Percentiles rank a stretch among this genome's conserved stretches.
These are phyloP conservation scores for Scleromitrula shiraiana DNA, from an alignment of 2,329 filamentous ascomycete species.

Conservation along the genomic window DNA sequence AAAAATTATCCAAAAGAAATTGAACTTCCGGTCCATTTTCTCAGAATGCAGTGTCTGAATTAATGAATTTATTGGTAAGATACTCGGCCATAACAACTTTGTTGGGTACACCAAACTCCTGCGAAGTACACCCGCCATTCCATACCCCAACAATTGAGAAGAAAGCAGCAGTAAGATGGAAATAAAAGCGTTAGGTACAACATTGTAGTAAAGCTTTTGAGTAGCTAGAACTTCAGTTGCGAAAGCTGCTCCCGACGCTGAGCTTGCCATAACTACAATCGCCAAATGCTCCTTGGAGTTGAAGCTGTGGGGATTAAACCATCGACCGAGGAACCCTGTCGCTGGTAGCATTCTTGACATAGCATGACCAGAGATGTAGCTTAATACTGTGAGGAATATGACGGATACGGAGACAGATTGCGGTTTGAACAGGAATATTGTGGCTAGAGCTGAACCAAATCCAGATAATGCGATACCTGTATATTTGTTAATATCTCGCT, in stretches of 20 bases:
- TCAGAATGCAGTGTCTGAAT: slow-evolving; percentile 35
- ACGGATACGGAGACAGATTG: slow-evolving; percentile 35
- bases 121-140: slow-evolving; percentile 50
- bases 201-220: slow-evolving; percentile 45
- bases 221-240: slow-evolving; percentile 66
- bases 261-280: slow-evolving; percentile 52
- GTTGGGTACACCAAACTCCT: slow-evolving; percentile 51
- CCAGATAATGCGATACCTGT: slow-evolving; percentile 29
- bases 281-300: slow-evolving; percentile 62
- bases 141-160: slow-evolving; percentile 56
- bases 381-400: slow-evolving; percentile 37
- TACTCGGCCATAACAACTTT: slow-evolving; percentile 58
- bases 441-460: slow-evolving; percentile 34
- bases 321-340: slow-evolving; percentile 35
- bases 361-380: slow-evolving; percentile 36
- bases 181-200: slow-evolving; percentile 35
- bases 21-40: slow-evolving; percentile 28
- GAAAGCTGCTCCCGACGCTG: slow-evolving; percentile 54
- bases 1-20: slow-evolving; percentile 34
- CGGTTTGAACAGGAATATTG: slow-evolving; percentile 41
- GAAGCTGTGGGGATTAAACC: slow-evolving; percentile 57
- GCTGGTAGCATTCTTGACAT: slow-evolving; percentile 27
- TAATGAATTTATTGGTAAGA: slow-evolving; percentile 38
- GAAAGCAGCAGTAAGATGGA: slow-evolving; percentile 47
- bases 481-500: slow-evolving; percentile 25